Evolutionary conservation across 495 filamentous ascomycete species (phyloP).

Genomic region (Evernia prunastri): DNA sequence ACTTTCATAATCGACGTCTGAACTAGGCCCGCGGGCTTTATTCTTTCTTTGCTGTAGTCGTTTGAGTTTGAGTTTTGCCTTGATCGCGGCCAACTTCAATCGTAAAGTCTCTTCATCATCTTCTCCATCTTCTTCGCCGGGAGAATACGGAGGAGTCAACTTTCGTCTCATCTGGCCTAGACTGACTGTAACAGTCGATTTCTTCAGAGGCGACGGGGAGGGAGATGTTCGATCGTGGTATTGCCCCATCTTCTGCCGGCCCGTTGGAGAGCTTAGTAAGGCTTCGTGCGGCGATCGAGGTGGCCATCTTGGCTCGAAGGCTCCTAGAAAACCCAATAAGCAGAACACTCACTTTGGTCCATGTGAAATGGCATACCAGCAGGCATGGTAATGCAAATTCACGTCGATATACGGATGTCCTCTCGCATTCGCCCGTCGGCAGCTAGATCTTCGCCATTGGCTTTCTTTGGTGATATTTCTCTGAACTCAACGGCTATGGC

Average conservation of each 20-base stretch:
- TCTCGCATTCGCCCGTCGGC: not conserved
- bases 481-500: not conserved
- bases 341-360: not conserved
- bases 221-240: conserved; percentile 56
- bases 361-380: not conserved
- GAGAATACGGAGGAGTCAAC: conserved; percentile 5
- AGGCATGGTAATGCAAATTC: not conserved
- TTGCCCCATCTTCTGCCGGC: conserved; percentile 62
- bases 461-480: not conserved
- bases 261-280: conserved; percentile 72
- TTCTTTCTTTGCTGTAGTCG: conserved; percentile 60
- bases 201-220: conserved; percentile 58
- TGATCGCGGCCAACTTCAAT: conserved; percentile 75
- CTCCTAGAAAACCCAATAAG: not conserved
- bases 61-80: conserved; percentile 84
- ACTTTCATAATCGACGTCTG: conserved; percentile 8
- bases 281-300: conserved; percentile 81
- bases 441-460: not conserved
- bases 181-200: conserved; percentile 38
- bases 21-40: conserved; percentile 28
- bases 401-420: not conserved
- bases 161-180: conserved; percentile 32
- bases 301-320: conserved; percentile 64
- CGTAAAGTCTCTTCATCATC: conserved; percentile 89
- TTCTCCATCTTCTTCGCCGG: conserved; percentile 52